phyloP scores from a whole-genome alignment of 768 basidiomycete species.

The Podaxis mareebaensis region DNA sequence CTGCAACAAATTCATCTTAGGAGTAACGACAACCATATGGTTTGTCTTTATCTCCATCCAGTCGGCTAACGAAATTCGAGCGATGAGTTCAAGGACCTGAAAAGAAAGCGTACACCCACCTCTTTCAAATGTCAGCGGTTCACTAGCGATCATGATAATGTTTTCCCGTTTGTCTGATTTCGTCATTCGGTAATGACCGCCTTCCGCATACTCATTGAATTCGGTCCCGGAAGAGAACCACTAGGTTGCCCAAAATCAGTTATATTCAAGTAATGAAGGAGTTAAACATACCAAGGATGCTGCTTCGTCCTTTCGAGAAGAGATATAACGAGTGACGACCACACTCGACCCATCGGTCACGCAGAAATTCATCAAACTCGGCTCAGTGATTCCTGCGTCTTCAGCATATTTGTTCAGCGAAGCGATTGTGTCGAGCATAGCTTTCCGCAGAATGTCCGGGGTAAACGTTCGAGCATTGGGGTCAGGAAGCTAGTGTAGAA shows the following conservation, averaged over 20 bases:
- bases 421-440: conserved; percentile 88
- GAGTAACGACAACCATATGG: conserved; percentile 92
- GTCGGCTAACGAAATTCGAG: conserved; percentile 56
- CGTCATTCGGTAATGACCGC: conserved; percentile 92
- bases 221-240: conserved; percentile 97
- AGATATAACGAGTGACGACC: conserved; percentile 93
- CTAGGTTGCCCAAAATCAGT: conserved; percentile 31
- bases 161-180: conserved; percentile 95
- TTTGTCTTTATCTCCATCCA: conserved; percentile 99
- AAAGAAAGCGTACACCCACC: conserved; percentile 39
- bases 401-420: conserved; percentile 75
- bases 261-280: background rate
- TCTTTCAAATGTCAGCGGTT: conserved; percentile 96
- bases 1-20: conserved; percentile 93
- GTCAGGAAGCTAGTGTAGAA: conserved; percentile 65
- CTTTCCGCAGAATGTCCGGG: conserved; percentile 67
- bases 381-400: conserved; percentile 76
- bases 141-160: conserved; percentile 93
- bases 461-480: conserved; percentile 76
- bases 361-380: conserved; percentile 93
- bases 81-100: conserved; percentile 4
- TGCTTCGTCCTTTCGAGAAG: conserved; percentile 87
- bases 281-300: conserved; percentile 70
- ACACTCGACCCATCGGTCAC: conserved; percentile 95
- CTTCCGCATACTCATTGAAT: conserved; percentile 87